Base-by-base conservation (phyloP, 495 filamentous ascomycete species). In the Aspergillus cristatus region DNA sequence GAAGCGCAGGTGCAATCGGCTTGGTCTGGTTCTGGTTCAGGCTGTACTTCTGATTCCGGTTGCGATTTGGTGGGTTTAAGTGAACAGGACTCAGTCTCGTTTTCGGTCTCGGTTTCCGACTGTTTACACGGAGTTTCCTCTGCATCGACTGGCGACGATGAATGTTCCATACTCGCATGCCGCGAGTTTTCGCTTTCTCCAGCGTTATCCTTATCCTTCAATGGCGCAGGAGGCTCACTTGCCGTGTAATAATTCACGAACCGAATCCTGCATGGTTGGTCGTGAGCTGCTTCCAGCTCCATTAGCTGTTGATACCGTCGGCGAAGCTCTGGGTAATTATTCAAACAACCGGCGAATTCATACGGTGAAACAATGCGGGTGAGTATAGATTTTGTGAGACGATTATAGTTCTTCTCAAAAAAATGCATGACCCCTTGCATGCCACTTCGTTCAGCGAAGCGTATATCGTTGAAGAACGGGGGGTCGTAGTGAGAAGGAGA, bases 191-290 rank as follows among this genome's bases (percentile, higher is more conserved):
- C 20, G 20, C 20, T 24, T 24, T 8, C 20, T 24, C 20, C 20
- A 4, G 20, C 20, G 20, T 91, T 82, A 54, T 94, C 76, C 15
- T 91, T 82, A 54, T 94, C 76, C 15, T 41, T 44, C 43, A 47
- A 46, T 20, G 33, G 37, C 28, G 37, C 47, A 6, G 34, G 51
- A 45, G 17, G 15, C 40, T 18, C 14, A 38, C 84, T 88, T 17
- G 82, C 71, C 7, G 90, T 94, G 50, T 91, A 95, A 55, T 94
- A 96, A 50, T 96, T 94, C 28, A 85, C 67, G 50, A 95, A 94
- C 2, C 86, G 70, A 8, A 90, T 71, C 36, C 74, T 65, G 29
- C 5, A 22, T n/a, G 26, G 14, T 3, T 16, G 26, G 6, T 37
- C 34, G 35, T 79, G 64, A 6, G 78, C 66, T 42, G 81, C 76